These are phyloP conservation scores for Pelargonium cotyledonis DNA, from an alignment of 441 rosid species.

Conservation along the genomic window DNA sequence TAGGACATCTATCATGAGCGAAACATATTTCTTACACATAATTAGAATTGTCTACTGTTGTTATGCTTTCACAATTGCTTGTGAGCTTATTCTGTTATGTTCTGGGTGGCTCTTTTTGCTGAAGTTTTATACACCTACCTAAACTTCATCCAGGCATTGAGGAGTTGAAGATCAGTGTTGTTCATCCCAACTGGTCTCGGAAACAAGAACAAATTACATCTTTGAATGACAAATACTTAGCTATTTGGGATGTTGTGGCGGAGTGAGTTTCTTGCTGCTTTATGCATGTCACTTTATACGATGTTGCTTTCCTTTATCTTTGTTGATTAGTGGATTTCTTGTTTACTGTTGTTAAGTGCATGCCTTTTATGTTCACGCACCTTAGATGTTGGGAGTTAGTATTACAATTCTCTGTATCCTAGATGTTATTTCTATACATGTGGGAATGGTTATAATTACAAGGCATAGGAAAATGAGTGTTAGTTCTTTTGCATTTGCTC, in stretches of 20 bases:
- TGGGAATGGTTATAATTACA: neutral
- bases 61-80: slow-evolving; percentile 13
- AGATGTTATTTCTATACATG: neutral
- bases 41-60: neutral
- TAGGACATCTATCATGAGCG: neutral
- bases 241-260: slow-evolving; percentile 43
- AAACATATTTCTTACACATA: neutral
- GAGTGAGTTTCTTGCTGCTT: slow-evolving; percentile 43
- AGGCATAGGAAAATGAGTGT: neutral
- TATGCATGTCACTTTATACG: slow-evolving; percentile 11
- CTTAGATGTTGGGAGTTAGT: neutral
- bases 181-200: slow-evolving; percentile 63
- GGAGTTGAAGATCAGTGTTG: slow-evolving; percentile 63
- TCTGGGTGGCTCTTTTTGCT: slow-evolving; percentile 19
- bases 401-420: neutral
- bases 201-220: slow-evolving; percentile 53
- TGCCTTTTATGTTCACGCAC: neutral
- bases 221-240: slow-evolving; percentile 56
- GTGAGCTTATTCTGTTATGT: slow-evolving; percentile 7
- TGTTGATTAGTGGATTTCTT: slow-evolving; percentile 1
- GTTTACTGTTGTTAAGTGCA: neutral
- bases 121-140: slow-evolving; percentile 14
- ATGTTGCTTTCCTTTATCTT: slow-evolving; percentile 8
- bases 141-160: slow-evolving; percentile 46
- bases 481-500: neutral